Evolutionary conservation across 176 grass and related monocot species (phyloP), one percentile per base, ranked within the genome.

Genomic region (Avena sativa): DNA sequence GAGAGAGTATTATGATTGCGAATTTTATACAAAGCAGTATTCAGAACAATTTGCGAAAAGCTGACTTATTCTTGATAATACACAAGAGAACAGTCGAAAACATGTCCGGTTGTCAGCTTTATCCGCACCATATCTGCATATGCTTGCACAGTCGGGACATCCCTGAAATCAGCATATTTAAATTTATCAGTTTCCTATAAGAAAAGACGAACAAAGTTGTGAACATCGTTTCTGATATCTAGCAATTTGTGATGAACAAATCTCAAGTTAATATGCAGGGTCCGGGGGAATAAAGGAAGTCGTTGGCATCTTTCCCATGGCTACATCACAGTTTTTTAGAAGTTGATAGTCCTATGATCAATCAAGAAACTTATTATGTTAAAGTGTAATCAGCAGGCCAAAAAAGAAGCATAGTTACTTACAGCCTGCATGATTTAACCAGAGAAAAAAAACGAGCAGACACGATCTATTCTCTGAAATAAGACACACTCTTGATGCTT

Each of bases 81-180:
- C 66, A 87, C 89, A 49, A 48, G 32, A 57, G 57, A 74, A 72
- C 80, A 84, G 6, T 36, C 2, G 12, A 55, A 28, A 23, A 17
- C 57, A 76, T 81, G 78, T 76, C 66, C 26, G 48, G 25, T 36
- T 14, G 34, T 38, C 19, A 43, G 61, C 16, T 50, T 65, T 28
- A 63, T 32, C 46, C 3, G 36, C 69, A 74, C 55, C 44, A 65
- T 49, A 49, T 83, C 84, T 82, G 62, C 44, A 21, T 28, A 3
- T 46, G 25, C 44, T 63, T 63, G 21, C 47, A 61, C 0, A 8
- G 48, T 66, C 84, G 48, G 61, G 14, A 43, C 14, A 12, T 25
- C n/a, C 85, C 85, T 91, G 85, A 55, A 87, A 81, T 55, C 28
- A 19, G 55, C 52, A 89, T 0, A 21, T 49, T 69, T 73, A 43